phyloP scores from a whole-genome alignment of 2,329 filamentous ascomycete species.

The Fusarium piperis region DNA sequence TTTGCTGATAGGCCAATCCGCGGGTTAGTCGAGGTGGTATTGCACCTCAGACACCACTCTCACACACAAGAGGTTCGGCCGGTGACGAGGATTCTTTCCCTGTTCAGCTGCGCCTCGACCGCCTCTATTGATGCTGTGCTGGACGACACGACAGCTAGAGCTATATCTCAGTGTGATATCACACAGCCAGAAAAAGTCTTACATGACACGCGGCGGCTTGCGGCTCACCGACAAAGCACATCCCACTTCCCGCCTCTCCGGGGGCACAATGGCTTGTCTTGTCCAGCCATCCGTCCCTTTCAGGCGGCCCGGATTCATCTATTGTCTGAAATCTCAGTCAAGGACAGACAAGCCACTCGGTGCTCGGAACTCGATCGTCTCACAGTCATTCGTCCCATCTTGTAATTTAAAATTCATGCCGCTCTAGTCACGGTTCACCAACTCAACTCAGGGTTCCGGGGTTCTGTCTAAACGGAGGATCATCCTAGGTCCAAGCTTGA shows the following conservation, averaged over 20 bases:
- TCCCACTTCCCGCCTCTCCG: conserved; percentile 1
- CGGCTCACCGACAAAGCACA: conserved; percentile 14
- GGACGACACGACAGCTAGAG: conserved; percentile 4
- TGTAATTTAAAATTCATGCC: conserved; percentile 15
- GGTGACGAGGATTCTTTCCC: conserved; percentile 11
- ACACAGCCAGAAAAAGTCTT: conserved; percentile 14
- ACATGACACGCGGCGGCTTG: background rate
- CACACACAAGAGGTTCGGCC: conserved; percentile 14
- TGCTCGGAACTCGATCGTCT: background rate
- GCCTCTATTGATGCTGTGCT: conserved; percentile 24
- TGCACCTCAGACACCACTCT: background rate
- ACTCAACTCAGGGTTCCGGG: conserved; percentile 10
- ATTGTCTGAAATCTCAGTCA: conserved; percentile 2
- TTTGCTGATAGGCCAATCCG: conserved; percentile 33
- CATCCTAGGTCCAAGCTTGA: conserved; percentile 11
- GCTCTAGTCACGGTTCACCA: background rate
- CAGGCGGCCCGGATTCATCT: background rate
- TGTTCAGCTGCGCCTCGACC: conserved; percentile 26
- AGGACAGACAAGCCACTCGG: background rate
- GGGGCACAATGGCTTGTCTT: background rate
- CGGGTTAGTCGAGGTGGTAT: background rate
- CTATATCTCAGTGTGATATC: conserved; percentile 15
- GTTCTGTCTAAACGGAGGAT: background rate
- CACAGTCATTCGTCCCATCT: conserved; percentile 6
- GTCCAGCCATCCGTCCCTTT: background rate